These are phyloP conservation scores for Bryoerythrophyllum caledonicum DNA, from an alignment of 225 moss, liverwort and hornwort genomes.

Conservation along the genomic window DNA sequence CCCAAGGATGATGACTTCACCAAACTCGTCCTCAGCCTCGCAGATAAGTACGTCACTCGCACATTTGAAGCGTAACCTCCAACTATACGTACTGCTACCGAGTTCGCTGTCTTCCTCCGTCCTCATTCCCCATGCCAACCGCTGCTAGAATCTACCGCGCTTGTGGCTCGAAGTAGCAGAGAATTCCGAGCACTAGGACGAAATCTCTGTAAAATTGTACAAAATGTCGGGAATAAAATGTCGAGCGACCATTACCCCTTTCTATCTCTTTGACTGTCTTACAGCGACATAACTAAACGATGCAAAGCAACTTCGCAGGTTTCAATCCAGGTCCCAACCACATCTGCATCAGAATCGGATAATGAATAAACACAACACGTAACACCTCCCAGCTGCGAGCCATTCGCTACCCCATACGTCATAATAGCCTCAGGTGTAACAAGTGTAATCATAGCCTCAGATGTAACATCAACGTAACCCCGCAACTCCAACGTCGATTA, in stretches of 20 bases:
- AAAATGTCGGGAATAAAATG: not conserved
- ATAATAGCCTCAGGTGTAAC: too few relatives aligned
- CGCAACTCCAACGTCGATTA: too few relatives aligned
- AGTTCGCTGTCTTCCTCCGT: not conserved
- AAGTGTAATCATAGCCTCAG: too few relatives aligned
- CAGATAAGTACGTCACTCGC: not conserved
- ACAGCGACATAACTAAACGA: not conserved
- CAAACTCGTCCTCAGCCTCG: not conserved
- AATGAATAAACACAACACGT: not conserved
- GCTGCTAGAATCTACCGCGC: not conserved
- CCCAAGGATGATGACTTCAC: not conserved
- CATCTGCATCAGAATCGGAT: not conserved
- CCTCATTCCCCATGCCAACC: too few relatives aligned
- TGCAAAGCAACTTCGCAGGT: not conserved
- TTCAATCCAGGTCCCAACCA: not conserved
- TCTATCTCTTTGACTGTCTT: not conserved
- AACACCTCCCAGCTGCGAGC: not conserved
- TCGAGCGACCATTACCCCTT: not conserved
- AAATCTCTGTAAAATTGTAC: not conserved
- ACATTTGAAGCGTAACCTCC: not conserved
- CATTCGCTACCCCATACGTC: too few relatives aligned
- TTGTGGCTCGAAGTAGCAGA: not conserved
- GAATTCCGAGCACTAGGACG: not conserved
- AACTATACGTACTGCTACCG: not conserved
- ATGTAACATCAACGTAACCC: too few relatives aligned